Evolutionary conservation across 257 asterid species (phyloP), one percentile per base, ranked within the genome.

Genomic region (Echium plantagineum): DNA sequence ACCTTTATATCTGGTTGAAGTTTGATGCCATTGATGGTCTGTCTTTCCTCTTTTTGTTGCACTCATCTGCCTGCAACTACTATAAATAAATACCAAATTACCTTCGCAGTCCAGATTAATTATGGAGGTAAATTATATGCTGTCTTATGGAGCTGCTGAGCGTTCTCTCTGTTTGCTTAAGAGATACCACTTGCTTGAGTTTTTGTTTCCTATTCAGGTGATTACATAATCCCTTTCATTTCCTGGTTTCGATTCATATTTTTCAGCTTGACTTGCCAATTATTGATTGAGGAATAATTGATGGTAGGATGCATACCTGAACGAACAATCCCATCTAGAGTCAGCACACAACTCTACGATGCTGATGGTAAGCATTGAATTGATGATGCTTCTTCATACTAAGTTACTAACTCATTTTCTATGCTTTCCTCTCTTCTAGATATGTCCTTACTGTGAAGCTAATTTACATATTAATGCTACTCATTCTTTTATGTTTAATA

Each of bases 101-200:
- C 60, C 54, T 69, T 63, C 47, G 65, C 84, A 86, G 97, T 46
- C 94, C 73, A 82, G 98, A 75, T 61, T 86, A 68, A 58, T 56
- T 70, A 60, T 85, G 85, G 98, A 88, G 78, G 64, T 91, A 64
- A 78, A 84, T 74, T 85, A 88, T 74, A 88, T 91, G 97, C 83
- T 91, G 35, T 82, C 98, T 15, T 91, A 82, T 75, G 98, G 98
- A 63, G 97, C 98, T 67, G 95, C 97, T 26, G 95, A 74, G 76
- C 81, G 87, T 75, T 88, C 98, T 66, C 64, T 91, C 59, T 66
- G 73, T 69, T 69, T 88, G 79, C 96, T 91, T 66, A 73, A 71
- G 71, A 81, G 79, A 80, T 88, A 76, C 72, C 78, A 64, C 60
- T 64, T 91, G 68, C 94, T 91, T 15, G 85, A 77, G 61, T 75